Percentiles rank a stretch among this genome's conserved stretches.
Conservation (phyloP, 805 yeast genomes). For the Sugiyamaella americana region DNA sequence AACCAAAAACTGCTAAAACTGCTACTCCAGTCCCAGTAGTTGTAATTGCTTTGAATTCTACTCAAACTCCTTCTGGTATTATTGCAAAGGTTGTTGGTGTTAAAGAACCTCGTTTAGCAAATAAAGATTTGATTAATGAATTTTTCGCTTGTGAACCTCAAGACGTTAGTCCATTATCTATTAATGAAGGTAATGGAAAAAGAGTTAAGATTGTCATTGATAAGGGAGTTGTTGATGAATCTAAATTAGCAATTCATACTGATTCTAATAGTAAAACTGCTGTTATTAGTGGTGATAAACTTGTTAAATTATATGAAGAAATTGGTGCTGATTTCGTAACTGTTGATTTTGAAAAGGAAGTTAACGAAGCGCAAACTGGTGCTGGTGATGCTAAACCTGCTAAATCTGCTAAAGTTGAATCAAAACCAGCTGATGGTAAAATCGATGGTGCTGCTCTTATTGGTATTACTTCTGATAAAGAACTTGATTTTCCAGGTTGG, state of each 20-base stretch:
- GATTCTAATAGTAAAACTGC: conserved; percentile 28
- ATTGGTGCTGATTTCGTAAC: conserved; percentile 42
- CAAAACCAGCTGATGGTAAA: conserved; percentile 39
- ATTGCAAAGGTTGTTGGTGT: conserved; percentile 63
- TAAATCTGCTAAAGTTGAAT: conserved; percentile 29
- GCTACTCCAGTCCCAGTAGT: conserved; percentile 74
- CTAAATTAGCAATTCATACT: conserved; percentile 25
- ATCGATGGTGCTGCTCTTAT: conserved; percentile 83
- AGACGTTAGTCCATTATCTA: conserved; percentile 24
- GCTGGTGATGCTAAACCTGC: conserved; percentile 40
- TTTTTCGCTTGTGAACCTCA: conserved; percentile 51
- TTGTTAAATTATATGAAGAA: conserved; percentile 36
- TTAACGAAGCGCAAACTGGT: conserved; percentile 30
- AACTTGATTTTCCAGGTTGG: conserved; percentile 92
- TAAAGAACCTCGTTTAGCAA: conserved; percentile 85
- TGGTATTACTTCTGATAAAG: conserved; percentile 94
- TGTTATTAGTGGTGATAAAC: conserved; percentile 36
- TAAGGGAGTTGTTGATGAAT: conserved; percentile 36
- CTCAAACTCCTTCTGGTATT: conserved; percentile 59
- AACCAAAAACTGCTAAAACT: conserved; percentile 84
- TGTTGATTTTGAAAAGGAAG: conserved; percentile 27
- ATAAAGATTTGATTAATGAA: conserved; percentile 66
- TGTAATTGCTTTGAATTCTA: conserved; percentile 65
- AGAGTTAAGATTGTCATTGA: conserved; percentile 59
- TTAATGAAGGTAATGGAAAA: conserved; percentile 42